Conservation (phyloP, 768 basidiomycete species). For the Suillus lakei region DNA sequence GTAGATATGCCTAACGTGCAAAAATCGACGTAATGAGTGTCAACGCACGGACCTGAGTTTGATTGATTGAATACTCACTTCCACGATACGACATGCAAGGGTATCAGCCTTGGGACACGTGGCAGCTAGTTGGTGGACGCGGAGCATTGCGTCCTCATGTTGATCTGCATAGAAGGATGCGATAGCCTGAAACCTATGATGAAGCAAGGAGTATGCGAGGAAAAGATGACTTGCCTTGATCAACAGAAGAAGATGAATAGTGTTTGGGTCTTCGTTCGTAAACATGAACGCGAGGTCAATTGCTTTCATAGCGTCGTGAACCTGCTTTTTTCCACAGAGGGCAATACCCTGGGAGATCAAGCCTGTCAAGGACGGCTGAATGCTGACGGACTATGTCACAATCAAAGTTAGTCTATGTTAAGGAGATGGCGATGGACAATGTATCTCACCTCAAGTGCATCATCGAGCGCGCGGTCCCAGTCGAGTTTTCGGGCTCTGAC, state of each 20-base stretch:
- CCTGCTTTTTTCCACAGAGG: neutral
- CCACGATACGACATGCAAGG: neutral
- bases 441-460: neutral
- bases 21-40: neutral
- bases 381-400: neutral
- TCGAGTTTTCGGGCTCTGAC: neutral
- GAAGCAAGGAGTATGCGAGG: neutral
- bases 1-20: neutral
- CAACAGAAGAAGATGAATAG: neutral
- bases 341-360: neutral
- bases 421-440: too few species aligned
- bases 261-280: neutral
- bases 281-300: neutral
- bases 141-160: neutral
- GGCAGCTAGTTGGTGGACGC: neutral
- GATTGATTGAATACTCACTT: neutral
- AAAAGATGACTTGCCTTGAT: neutral
- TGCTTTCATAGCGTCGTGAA: neutral
- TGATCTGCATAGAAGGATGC: neutral
- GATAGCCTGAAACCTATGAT: neutral
- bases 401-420: neutral
- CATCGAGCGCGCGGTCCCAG: neutral
- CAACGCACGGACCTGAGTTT: neutral
- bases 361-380: neutral
- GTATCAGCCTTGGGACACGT: neutral